phyloP scores from a whole-genome alignment of 768 basidiomycete species.

The Naganishia onofrii region DNA sequence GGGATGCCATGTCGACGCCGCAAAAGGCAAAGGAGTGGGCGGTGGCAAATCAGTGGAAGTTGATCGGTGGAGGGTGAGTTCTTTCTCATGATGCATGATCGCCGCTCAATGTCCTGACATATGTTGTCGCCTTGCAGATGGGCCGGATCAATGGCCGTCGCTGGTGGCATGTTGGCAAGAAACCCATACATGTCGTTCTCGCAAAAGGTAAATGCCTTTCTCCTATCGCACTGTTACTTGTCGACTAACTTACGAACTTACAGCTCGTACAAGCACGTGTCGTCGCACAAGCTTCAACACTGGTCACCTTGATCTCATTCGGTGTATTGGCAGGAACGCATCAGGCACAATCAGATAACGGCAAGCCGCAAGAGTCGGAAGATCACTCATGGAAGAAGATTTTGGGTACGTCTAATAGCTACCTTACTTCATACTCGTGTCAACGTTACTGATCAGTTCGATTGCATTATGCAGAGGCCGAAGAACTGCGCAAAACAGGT shows the following conservation, averaged over 20 bases:
- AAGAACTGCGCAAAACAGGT: conserved; percentile 15
- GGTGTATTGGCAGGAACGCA: conserved; percentile 42
- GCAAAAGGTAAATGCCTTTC: conserved; percentile 42
- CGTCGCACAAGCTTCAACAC: conserved; percentile 50
- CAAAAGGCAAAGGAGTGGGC: conserved; percentile 46
- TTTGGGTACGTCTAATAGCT: conserved; percentile 36
- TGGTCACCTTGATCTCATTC: conserved; percentile 43
- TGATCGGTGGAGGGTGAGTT: conserved; percentile 48
- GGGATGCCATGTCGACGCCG: conserved; percentile 38
- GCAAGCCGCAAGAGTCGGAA: conserved; percentile 34
- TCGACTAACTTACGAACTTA: neutral
- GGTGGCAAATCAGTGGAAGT: conserved; percentile 42
- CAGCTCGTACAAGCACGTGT: conserved; percentile 52
- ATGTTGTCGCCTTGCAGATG: conserved; percentile 35
- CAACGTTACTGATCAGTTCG: neutral
- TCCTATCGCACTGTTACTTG: neutral
- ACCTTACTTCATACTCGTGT: neutral
- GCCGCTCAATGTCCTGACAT: neutral
- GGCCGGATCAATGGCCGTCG: conserved; percentile 45
- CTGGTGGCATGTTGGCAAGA: conserved; percentile 43
- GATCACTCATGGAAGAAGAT: conserved; percentile 49
- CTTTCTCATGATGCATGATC: neutral
- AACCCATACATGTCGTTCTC: conserved; percentile 44
- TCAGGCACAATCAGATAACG: conserved; percentile 27
- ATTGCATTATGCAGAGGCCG: neutral